These are phyloP conservation scores for Russula compacta DNA, from an alignment of 768 basidiomycete species.

Conservation along the genomic window DNA sequence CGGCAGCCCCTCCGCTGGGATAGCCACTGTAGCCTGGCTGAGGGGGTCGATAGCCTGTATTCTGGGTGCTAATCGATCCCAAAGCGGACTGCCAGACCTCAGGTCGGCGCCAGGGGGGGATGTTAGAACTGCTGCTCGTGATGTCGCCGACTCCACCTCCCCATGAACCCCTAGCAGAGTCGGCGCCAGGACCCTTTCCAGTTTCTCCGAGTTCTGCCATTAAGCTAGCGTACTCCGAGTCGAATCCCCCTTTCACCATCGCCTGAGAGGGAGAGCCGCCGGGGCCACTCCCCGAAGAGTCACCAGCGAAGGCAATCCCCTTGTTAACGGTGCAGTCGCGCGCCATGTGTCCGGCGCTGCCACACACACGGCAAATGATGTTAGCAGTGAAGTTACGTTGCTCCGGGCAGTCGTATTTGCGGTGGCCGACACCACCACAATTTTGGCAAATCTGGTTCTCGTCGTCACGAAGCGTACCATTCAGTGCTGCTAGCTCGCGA, in stretches of 20 bases:
- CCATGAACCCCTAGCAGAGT: slow-evolving; percentile 48
- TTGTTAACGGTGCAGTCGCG: slow-evolving; percentile 93
- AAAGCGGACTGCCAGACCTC: slow-evolving; percentile 66
- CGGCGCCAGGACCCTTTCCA: slow-evolving; percentile 44
- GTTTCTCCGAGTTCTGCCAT: slow-evolving; percentile 98
- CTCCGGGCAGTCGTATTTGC: slow-evolving; percentile 98
- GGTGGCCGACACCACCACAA: slow-evolving; percentile 87
- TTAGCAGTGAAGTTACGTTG: slow-evolving; percentile 98
- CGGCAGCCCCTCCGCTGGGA: slow-evolving; percentile 10
- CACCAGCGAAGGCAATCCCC: slow-evolving; percentile 30
- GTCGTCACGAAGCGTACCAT: slow-evolving; percentile 98
- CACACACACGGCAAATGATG: slow-evolving; percentile 98
- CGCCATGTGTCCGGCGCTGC: slow-evolving; percentile 98
- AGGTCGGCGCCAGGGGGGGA: slow-evolving; percentile 87
- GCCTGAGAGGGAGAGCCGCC: slow-evolving; percentile 34
- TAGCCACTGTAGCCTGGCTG: slow-evolving; percentile 50
- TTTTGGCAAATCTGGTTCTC: slow-evolving; percentile 99
- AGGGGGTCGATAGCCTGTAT: slow-evolving; percentile 56
- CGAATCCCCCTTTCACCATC: slow-evolving; percentile 70
- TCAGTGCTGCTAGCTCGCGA: slow-evolving; percentile 92
- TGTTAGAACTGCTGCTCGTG: slow-evolving; percentile 57
- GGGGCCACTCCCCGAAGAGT: slow-evolving; percentile 47
- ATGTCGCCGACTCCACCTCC: slow-evolving; percentile 49
- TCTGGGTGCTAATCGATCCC: slow-evolving; percentile 29
- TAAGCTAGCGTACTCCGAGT: slow-evolving; percentile 93